Percentiles rank a stretch among this genome's conserved stretches.
Conservation (phyloP, 2,329 filamentous ascomycete species). For the Penicillium sp. region DNA sequence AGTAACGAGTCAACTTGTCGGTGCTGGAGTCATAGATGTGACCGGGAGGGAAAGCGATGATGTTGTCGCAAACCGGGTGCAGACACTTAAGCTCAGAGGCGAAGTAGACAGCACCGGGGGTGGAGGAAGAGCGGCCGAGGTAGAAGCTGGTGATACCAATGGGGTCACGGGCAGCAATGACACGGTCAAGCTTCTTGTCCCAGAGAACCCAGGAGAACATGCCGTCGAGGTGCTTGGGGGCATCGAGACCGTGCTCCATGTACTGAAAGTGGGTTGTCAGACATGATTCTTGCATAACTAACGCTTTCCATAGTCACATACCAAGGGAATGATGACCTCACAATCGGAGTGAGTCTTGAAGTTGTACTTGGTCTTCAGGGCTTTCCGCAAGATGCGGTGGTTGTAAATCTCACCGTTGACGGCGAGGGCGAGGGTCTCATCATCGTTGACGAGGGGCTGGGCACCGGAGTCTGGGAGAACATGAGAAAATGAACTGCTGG, state of each 20-base stretch:
- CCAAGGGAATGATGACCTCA: conserved; percentile 96
- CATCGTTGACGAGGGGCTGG: conserved; percentile 90
- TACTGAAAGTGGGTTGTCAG: conserved; percentile 62
- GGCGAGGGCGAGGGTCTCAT: conserved; percentile 82
- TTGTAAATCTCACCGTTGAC: conserved; percentile 99
- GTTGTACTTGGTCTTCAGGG: conserved; percentile 77
- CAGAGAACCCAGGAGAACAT: conserved; percentile 99
- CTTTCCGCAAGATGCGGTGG: conserved; percentile 91
- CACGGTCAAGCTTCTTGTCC: conserved; percentile 90
- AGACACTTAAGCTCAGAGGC: conserved; percentile 95
- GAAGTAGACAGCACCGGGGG: conserved; percentile 87
- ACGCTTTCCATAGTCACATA: conserved; percentile 47
- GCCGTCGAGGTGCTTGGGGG: conserved; percentile 90
- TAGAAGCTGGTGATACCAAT: conserved; percentile 98
- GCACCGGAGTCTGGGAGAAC: conserved; percentile 75
- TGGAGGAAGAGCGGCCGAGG: conserved; percentile 83
- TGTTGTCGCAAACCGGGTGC: conserved; percentile 90
- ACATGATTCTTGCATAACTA: neutral
- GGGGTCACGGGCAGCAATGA: conserved; percentile 90
- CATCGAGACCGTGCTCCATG: conserved; percentile 85
- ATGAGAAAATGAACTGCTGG: conserved; percentile 11
- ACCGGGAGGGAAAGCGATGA: conserved; percentile 89
- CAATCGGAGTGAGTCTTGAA: conserved; percentile 99
- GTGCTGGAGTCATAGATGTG: conserved; percentile 96
- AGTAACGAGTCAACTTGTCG: conserved; percentile 81